phyloP scores from a whole-genome alignment of 768 basidiomycete genomes.

The Tricholoma terreum region DNA sequence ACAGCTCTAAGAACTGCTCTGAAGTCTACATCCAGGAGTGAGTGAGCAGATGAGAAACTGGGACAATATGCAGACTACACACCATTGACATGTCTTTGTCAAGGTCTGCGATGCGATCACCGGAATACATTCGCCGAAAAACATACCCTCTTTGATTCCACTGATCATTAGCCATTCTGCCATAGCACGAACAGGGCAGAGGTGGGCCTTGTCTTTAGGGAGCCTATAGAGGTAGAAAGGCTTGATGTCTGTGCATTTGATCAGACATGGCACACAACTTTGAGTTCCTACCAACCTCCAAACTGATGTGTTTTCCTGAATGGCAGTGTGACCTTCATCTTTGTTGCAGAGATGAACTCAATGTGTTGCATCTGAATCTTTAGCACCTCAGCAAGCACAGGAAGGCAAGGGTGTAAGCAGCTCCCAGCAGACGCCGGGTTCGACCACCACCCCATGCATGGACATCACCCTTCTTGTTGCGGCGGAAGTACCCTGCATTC shows the following conservation, averaged over 20 bases:
- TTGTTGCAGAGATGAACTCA: neutral
- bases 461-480: neutral
- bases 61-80: neutral
- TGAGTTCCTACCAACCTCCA: slow-evolving; percentile 18
- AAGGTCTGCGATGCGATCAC: slow-evolving; percentile 22
- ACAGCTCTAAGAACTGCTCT: slow-evolving; percentile 35
- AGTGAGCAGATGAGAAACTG: neutral
- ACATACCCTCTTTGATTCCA: slow-evolving; percentile 23
- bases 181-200: slow-evolving; percentile 5
- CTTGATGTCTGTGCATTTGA: slow-evolving; percentile 20
- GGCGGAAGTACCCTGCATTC: slow-evolving; percentile 8
- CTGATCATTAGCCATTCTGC: no score
- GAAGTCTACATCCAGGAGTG: slow-evolving; percentile 24
- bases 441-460: slow-evolving; percentile 30
- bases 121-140: slow-evolving; percentile 27
- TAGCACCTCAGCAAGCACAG: slow-evolving; percentile 32
- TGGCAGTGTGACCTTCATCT: slow-evolving; percentile 19
- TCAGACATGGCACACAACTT: no score
- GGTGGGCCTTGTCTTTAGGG: slow-evolving; percentile 22
- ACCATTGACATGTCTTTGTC: slow-evolving; percentile 21
- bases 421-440: slow-evolving; percentile 23
- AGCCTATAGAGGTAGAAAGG: slow-evolving; percentile 27
- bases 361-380: slow-evolving; percentile 31
- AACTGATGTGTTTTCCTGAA: slow-evolving; percentile 28
- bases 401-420: slow-evolving; percentile 31